Base-by-base conservation (phyloP, 2,329 filamentous ascomycete species). In the Fusarium sp. region DNA sequence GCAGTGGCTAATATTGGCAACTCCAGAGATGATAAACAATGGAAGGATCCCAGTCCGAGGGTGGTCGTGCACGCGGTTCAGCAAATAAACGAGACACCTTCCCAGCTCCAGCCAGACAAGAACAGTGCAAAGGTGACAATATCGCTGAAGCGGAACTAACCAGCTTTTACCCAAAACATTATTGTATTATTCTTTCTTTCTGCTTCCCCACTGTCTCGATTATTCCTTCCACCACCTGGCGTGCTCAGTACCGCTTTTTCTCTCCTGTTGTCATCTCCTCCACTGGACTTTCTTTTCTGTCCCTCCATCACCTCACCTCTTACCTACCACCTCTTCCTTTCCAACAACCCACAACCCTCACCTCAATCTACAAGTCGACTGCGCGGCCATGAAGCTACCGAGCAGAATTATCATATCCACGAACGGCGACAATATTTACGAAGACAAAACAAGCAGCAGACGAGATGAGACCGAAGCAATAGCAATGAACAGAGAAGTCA, bases 271-370 rank as follows among this genome's bases (percentile, higher is more conserved):
- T 70, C 70, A 64, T 71, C 58, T 58, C 45, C 62, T 52, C 48
- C 62, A 59, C 54, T 53, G 41, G 62, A 58, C 58, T 69, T 72
- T 71, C 67, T 71, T 64, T 66, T 71, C 60, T 71, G 60, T 73
- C 59, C 61, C 63, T 69, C 53, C 43, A 37, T 63, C 29, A 29
- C 51, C 33, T 58, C 40, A 18, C 50, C 40, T 51, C 35, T 51
- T 31, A 31, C 39, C 47, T 50, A 37, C 25, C 62, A 57, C 60
- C 55, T 71, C 63, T 51, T 66, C 48, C 56, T 65, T 63, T 62
- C 61, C 60, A 67, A 56, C 64, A 71, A 71, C 50, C 66, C 70
- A 58, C 63, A 59, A 66, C 49, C 53, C 47, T 58, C 60, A 48
- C 58, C 37, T 51, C 66, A 62, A 57, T 53, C 47, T 58, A 61